Percentiles rank a stretch among this genome's conserved stretches.
These are phyloP conservation scores for Golubevia sp. DNA, from an alignment of 1,284 basidiomycete species.

Conservation along the genomic window DNA sequence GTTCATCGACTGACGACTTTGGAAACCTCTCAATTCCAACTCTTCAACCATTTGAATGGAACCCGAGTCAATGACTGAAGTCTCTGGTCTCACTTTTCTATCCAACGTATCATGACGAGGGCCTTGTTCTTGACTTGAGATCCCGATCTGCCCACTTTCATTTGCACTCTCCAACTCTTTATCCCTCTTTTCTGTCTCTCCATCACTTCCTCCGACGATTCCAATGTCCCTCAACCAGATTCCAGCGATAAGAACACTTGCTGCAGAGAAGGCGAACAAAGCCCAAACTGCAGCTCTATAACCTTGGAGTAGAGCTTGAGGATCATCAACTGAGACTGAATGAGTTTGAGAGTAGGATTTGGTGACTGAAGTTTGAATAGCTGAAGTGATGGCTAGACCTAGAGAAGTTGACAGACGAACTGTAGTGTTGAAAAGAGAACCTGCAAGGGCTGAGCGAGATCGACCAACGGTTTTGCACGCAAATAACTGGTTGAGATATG, in stretches of 20 bases:
- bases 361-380: constrained; percentile 34
- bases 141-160: too few relatives aligned
- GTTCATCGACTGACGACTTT: too few relatives aligned
- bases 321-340: constrained; percentile 14
- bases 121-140: too few relatives aligned
- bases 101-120: too few relatives aligned
- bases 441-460: constrained; percentile 35
- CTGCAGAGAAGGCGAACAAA: constrained; percentile 25
- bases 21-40: too few relatives aligned
- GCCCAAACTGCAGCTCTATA: constrained; percentile 42
- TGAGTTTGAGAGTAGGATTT: constrained; percentile 7
- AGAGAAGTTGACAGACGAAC: constrained; percentile 40
- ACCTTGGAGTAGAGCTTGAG: constrained; percentile 22
- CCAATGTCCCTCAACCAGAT: constrained; percentile 27
- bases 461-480: constrained; percentile 33
- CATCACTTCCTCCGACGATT: constrained; percentile 31
- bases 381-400: constrained; percentile 32
- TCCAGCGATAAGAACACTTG: constrained; percentile 27
- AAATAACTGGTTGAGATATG: constrained; percentile 23
- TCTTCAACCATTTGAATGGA: too few relatives aligned
- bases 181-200: constrained; percentile 16
- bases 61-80: too few relatives aligned
- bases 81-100: too few relatives aligned
- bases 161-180: too few relatives aligned
- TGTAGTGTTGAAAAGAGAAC: constrained; percentile 39